These are phyloP conservation scores for Myriangium duriaei DNA, from an alignment of 2,329 filamentous ascomycete species.

Conservation along the genomic window DNA sequence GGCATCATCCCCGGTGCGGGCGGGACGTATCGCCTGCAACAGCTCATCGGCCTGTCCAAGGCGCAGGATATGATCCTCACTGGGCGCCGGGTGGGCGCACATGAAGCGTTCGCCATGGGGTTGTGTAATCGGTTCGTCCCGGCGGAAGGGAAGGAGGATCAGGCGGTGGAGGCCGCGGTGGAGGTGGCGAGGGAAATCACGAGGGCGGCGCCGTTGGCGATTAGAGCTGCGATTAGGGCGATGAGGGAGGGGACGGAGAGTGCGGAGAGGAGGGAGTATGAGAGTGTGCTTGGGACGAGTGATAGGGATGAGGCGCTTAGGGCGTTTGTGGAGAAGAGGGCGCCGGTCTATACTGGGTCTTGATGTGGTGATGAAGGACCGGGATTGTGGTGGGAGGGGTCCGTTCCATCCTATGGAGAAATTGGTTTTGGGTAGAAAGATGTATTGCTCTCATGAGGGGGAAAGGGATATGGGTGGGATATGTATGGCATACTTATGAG, in stretches of 20 bases:
- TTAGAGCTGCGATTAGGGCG: constrained; percentile 67
- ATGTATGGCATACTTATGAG: no score
- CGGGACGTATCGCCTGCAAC: constrained; percentile 77
- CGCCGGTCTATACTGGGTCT: constrained; percentile 52
- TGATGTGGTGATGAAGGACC: no score
- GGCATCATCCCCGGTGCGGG: constrained; percentile 93
- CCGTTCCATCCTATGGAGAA: no score
- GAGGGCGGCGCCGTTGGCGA: constrained; percentile 74
- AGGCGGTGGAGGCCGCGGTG: constrained; percentile 63
- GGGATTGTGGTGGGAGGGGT: no score
- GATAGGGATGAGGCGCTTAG: constrained; percentile 78
- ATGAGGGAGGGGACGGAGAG: constrained; percentile 76
- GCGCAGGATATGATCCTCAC: constrained; percentile 88
- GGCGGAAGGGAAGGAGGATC: constrained; percentile 49
- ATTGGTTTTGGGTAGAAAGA: no score
- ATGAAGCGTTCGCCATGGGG: constrained; percentile 85
- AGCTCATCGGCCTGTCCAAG: constrained; percentile 62
- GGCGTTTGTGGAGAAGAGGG: constrained; percentile 71
- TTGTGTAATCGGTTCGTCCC: constrained; percentile 85
- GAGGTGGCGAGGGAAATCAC: constrained; percentile 73
- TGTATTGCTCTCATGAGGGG: no score
- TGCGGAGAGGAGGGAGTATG: constrained; percentile 74
- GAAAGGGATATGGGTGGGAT: no score
- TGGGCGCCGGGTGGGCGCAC: constrained; percentile 66
- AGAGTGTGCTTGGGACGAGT: constrained; percentile 67